A percentile compares a stretch with the other conserved stretches of the same genome.
Conservation (phyloP, 306 rosid species). For the Phaseolus lunatus region DNA sequence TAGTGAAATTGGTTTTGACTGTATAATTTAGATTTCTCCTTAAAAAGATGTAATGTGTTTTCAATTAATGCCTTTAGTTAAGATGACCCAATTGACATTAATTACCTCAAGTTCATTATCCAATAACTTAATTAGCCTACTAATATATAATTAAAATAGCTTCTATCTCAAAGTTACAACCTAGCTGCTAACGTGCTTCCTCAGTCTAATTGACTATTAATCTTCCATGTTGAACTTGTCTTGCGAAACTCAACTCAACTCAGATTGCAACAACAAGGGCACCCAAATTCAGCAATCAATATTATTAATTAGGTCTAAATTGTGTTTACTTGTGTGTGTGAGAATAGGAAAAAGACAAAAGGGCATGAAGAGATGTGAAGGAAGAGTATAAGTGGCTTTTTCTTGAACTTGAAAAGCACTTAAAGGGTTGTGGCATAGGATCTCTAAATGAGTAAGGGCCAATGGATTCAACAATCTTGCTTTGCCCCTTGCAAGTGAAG, state of each 20-base stretch:
- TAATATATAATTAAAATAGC: neutral
- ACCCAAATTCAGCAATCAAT: slow-evolving; percentile 5
- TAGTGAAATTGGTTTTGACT: neutral
- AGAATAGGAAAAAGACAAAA: slow-evolving; percentile 35
- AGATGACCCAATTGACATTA: neutral
- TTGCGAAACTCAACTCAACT: no score
- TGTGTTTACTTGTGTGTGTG: slow-evolving; percentile 26
- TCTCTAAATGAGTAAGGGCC: slow-evolving; percentile 56
- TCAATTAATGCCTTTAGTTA: no score
- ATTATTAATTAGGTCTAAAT: slow-evolving; percentile 18
- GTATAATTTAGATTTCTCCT: no score
- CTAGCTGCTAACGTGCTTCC: neutral
- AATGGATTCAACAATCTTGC: slow-evolving; percentile 46
- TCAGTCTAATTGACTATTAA: neutral
- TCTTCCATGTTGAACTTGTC: neutral
- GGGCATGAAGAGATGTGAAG: slow-evolving; percentile 36
- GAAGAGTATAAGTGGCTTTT: slow-evolving; percentile 41
- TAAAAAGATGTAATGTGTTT: neutral
- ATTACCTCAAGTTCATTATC: neutral
- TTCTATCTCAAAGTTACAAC: no score
- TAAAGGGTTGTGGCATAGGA: slow-evolving; percentile 57
- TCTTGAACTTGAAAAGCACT: slow-evolving; percentile 59
- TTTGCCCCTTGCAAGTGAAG: slow-evolving; percentile 52
- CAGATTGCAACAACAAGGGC: no score
- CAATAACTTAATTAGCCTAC: neutral